These are phyloP conservation scores for Solanum clarkiae DNA, from an alignment of 257 asterid genomes.

Conservation along the genomic window DNA sequence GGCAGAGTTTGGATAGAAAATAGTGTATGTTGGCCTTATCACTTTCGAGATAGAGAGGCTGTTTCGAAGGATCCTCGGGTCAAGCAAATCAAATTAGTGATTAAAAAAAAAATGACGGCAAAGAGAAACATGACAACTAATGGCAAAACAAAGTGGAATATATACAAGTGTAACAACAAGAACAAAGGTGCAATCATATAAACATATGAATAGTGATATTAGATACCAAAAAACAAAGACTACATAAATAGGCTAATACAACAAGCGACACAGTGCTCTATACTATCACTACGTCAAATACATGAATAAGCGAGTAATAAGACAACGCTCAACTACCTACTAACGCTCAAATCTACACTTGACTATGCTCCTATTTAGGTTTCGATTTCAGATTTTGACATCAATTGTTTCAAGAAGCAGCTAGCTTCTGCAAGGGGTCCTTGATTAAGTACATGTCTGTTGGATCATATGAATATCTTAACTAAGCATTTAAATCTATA, in stretches of 20 bases:
- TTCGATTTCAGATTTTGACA: slow-evolving; percentile 11
- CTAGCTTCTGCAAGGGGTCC: slow-evolving; percentile 21
- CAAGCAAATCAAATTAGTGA: neutral
- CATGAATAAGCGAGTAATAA: neutral
- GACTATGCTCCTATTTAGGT: slow-evolving; percentile 1
- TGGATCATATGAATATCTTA: neutral
- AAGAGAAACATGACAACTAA: neutral
- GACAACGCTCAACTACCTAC: neutral
- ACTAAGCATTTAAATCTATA: neutral
- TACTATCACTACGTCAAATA: neutral
- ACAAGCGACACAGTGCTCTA: neutral
- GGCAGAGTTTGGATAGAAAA: fast-evolving
- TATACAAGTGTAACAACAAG: neutral
- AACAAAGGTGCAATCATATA: neutral
- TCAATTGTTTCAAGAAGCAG: slow-evolving; percentile 20
- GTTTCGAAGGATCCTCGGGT: fast-evolving
- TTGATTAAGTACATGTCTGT: neutral
- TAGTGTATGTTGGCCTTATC: neutral
- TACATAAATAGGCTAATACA: neutral
- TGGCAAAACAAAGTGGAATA: neutral
- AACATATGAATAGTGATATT: neutral
- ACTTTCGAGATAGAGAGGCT: neutral
- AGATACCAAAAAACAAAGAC: neutral
- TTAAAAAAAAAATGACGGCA: neutral
- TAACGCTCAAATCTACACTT: neutral